These are phyloP conservation scores for Polyporus arcularius DNA, from an alignment of 768 basidiomycete species.

Conservation along the genomic window DNA sequence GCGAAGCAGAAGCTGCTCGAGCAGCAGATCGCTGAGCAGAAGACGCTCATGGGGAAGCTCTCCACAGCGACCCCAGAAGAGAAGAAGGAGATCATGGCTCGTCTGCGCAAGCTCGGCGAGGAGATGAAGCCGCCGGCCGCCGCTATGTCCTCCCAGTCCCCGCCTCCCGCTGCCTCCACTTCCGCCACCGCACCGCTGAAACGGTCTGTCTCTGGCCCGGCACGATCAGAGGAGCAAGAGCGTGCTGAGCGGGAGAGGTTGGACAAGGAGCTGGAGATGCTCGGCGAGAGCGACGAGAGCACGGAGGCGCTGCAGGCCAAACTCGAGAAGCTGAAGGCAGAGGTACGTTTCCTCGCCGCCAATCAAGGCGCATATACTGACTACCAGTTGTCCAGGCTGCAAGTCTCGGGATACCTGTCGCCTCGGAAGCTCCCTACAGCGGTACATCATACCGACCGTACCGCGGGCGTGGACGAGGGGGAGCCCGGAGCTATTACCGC, in stretches of 20 bases:
- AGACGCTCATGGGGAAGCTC: conserved; percentile 75
- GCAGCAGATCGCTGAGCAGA: conserved; percentile 87
- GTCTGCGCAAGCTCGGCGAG: conserved; percentile 73
- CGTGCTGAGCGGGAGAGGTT: conserved; percentile 63
- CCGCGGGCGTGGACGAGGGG: conserved; percentile 64
- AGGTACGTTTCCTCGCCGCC: conserved; percentile 45
- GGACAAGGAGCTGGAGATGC: conserved; percentile 83
- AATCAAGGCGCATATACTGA: neutral
- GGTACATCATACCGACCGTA: conserved; percentile 43
- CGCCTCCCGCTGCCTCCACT: conserved; percentile 29
- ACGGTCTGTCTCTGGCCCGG: conserved; percentile 22
- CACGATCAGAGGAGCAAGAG: conserved; percentile 46
- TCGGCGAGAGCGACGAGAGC: conserved; percentile 46
- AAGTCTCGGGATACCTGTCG: conserved; percentile 67
- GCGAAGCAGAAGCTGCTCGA: conserved; percentile 77
- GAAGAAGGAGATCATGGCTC: conserved; percentile 78
- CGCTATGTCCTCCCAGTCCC: conserved; percentile 29
- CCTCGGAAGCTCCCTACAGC: conserved; percentile 38
- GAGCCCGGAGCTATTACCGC: conserved; percentile 59
- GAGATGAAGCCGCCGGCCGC: conserved; percentile 63
- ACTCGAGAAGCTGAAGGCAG: conserved; percentile 74
- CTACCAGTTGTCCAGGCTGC: conserved; percentile 52
- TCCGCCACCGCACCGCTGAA: conserved; percentile 29
- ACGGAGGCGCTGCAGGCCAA: conserved; percentile 75
- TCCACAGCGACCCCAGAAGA: conserved; percentile 63